Base-by-base conservation (phyloP, 1,139 yeast species). In the Arxiozyma telluris region DNA sequence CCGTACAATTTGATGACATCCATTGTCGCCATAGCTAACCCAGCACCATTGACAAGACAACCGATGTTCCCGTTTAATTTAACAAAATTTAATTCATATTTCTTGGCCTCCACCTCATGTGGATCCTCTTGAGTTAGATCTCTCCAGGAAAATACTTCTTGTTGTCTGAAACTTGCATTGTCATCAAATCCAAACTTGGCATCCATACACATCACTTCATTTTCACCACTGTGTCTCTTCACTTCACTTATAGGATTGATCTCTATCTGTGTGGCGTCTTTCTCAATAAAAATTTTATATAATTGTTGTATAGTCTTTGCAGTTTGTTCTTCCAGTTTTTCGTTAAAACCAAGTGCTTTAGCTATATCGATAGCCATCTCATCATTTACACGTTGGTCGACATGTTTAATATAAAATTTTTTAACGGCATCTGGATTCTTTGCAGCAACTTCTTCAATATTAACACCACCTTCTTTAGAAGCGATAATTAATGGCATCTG, bases 21-120 rank as follows among this genome's bases (percentile, higher is more conserved):
- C 98, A 93, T 91, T 63, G 99, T 93, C 67, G 99, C 98, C 99
- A 93, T 93, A 68, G 99, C 99, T 70, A 93, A 83, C 75, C 99
- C 99, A 56, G 99, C 99, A 78, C 99, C 99, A 74, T 93, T 93
- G 71, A 93, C 99, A 62, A 93, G 80, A 79, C 96, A 93, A 68
- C 98, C 99, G 70, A 93, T 91, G 80, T 89, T 88, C 74, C 98
- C 99, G 71, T 93, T 95, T 71, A 93, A 84, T 79, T 94, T 93
- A 78, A 93, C 94, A 73, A 93, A 94, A 79, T 93, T 93, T 71
- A 93, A 82, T 66, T 91, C 95, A 70, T 84, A 86, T 73, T 87
- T 76, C 66, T 94, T 79, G 61, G 98, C 98, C 73, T 83, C 86
- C 64, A 87, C 89, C 77, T 93, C 98, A 73, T 91, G 94, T 53